Conservation (phyloP, 129 eudicot species). For the Centella asiatica region DNA sequence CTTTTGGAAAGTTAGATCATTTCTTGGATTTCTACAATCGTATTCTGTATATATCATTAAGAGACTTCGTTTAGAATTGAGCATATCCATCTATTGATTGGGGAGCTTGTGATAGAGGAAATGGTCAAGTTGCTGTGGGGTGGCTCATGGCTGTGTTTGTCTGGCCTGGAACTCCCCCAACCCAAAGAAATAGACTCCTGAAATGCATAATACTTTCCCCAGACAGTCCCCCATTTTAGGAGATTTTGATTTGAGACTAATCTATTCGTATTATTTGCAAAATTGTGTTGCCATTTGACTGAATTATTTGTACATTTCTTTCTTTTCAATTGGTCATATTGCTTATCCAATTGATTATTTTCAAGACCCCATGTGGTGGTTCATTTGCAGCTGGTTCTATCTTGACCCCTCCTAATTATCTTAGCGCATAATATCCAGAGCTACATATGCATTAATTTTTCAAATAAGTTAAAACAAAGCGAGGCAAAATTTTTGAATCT, state of each 20-base stretch:
- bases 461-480: too few species aligned
- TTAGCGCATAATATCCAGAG: too few species aligned
- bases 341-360: not conserved
- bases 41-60: conserved; percentile 37
- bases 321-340: conserved; percentile 2
- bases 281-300: conserved; percentile 20
- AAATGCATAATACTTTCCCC: conserved; percentile 17
- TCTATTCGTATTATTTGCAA: conserved; percentile 28
- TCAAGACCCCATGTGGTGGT: too few species aligned
- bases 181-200: not conserved
- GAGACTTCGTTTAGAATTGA: conserved; percentile 28
- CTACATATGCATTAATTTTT: too few species aligned
- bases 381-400: too few species aligned
- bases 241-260: conserved; percentile 41
- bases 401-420: too few species aligned
- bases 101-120: conserved; percentile 19
- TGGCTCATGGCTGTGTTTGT: conserved; percentile 9
- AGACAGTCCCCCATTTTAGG: conserved; percentile 35
- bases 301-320: conserved; percentile 10
- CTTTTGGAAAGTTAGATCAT: conserved; percentile 23
- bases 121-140: conserved; percentile 6
- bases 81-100: conserved; percentile 17
- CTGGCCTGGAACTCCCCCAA: conserved; percentile 1
- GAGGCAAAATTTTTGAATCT: too few species aligned
- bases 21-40: conserved; percentile 30